Conservation (phyloP, 2,329 filamentous ascomycete species). For the Juglanconis oblonga region DNA sequence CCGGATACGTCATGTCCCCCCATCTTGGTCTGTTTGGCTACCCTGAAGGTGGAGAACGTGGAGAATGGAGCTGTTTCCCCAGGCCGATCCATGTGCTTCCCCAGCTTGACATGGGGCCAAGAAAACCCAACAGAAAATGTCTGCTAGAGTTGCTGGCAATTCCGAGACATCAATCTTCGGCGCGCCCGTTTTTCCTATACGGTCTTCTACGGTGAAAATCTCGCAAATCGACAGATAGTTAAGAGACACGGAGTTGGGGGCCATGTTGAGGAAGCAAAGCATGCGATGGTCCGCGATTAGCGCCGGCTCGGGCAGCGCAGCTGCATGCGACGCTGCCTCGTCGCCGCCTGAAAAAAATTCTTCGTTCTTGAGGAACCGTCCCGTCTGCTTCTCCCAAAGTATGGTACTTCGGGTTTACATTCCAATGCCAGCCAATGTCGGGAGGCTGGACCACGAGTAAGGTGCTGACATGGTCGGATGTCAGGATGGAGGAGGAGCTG, state of each 20-base stretch:
- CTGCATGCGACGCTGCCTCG: not conserved
- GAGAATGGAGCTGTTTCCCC: constrained; percentile 9
- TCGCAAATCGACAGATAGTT: not conserved
- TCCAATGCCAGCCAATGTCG: not conserved
- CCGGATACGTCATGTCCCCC: constrained; percentile 6
- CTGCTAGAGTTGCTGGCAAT: not conserved
- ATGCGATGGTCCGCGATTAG: constrained; percentile 2
- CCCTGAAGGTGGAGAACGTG: constrained; percentile 3
- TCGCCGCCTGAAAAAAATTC: not conserved
- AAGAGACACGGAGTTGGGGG: not conserved
- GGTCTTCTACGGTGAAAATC: not conserved
- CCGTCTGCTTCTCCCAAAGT: not conserved
- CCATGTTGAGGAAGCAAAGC: not conserved
- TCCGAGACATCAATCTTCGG: not conserved
- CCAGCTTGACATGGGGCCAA: not conserved
- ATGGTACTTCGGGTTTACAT: not conserved
- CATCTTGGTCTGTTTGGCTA: no score
- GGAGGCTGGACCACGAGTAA: not conserved
- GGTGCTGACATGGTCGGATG: constrained; percentile 2
- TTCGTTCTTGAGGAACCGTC: not conserved
- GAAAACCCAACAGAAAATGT: not conserved
- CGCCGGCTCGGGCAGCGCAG: not conserved
- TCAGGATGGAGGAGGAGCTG: not conserved
- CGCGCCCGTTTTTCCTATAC: not conserved
- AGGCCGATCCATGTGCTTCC: constrained; percentile 10